phyloP scores from a whole-genome alignment of 73 alveolate genomes.

The Uronychia setigera region DNA sequence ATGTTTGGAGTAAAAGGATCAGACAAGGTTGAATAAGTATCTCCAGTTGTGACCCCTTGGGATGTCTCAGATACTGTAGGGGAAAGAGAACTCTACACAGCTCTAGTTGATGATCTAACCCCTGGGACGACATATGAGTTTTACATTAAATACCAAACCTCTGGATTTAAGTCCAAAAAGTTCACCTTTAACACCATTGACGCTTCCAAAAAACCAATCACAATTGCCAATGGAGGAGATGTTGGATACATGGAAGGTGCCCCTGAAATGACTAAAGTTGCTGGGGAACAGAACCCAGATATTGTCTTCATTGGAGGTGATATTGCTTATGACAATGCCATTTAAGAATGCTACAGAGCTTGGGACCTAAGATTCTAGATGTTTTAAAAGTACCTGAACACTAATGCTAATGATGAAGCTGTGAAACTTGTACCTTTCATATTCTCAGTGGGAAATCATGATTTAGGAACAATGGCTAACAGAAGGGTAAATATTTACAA shows the following conservation, averaged over 20 bases:
- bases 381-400: slow-evolving; percentile 12
- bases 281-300: slow-evolving; percentile 40
- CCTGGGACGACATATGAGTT: not conserved
- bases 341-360: slow-evolving; percentile 55
- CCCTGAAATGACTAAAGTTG: slow-evolving; percentile 20
- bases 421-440: slow-evolving; percentile 42
- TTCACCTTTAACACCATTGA: not conserved
- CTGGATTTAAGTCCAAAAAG: not conserved
- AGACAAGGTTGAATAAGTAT: not conserved
- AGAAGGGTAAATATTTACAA: slow-evolving; percentile 4
- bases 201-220: not conserved
- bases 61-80: not conserved
- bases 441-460: slow-evolving; percentile 59
- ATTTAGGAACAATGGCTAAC: slow-evolving; percentile 52
- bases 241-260: slow-evolving; percentile 41
- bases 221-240: slow-evolving; percentile 40
- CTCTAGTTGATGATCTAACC: not conserved
- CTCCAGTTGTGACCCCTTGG: not conserved
- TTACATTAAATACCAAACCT: not conserved
- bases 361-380: slow-evolving; percentile 37
- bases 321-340: slow-evolving; percentile 72
- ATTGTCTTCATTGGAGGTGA: slow-evolving; percentile 73
- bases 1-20: not conserved
- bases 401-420: not conserved
- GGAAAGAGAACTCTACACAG: not conserved